Percentiles rank a stretch among this genome's conserved stretches.
Evolutionary conservation across 2,329 filamentous ascomycete species (phyloP).

Genomic region (Botrytis aclada): DNA sequence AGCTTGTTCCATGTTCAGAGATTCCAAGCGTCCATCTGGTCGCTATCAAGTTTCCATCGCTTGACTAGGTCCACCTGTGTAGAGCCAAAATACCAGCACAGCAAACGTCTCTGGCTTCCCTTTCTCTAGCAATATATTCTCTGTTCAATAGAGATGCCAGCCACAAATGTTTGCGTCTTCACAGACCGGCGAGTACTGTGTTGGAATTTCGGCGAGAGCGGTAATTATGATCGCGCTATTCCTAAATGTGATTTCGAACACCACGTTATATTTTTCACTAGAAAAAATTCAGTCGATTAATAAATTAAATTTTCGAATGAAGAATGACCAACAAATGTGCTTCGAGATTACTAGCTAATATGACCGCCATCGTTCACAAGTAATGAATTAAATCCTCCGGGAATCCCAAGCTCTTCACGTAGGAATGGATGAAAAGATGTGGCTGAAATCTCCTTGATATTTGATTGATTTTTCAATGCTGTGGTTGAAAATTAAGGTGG

Average conservation of each 20-base stretch:
- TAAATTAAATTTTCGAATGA: not conserved
- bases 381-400: not conserved
- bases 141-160: not conserved
- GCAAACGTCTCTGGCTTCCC: not conserved
- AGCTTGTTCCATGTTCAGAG: not conserved
- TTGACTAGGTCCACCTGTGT: not conserved
- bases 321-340: accelerated
- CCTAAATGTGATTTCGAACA: not conserved
- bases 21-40: not conserved
- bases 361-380: not conserved
- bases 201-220: not conserved
- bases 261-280: accelerated
- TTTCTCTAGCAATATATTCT: not conserved
- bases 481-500: no score
- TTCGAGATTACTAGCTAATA: not conserved
- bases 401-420: not conserved
- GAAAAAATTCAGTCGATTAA: not conserved
- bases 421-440: not conserved
- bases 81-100: not conserved
- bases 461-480: not conserved
- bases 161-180: not conserved
- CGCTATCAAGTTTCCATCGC: not conserved
- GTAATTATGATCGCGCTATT: not conserved
- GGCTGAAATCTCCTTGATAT: not conserved
- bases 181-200: not conserved